A percentile compares a stretch with the other conserved stretches of the same genome.
These are phyloP conservation scores for Pterula multifida DNA, from an alignment of 1,284 basidiomycete species.

Conservation along the genomic window DNA sequence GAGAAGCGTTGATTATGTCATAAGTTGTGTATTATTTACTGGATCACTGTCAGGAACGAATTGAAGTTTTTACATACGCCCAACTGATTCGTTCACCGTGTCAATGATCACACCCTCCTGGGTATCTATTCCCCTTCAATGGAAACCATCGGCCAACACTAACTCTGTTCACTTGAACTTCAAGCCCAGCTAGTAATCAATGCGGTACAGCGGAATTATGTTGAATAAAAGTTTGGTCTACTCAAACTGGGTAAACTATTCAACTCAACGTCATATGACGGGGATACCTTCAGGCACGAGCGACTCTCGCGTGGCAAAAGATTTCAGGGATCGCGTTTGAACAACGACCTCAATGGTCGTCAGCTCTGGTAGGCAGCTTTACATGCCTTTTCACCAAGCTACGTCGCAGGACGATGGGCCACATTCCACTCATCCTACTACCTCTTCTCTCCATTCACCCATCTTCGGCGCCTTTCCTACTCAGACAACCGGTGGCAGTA, in stretches of 20 bases:
- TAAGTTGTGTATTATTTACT: too few species aligned
- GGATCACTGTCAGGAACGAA: too few species aligned
- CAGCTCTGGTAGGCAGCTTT: slow-evolving; percentile 39
- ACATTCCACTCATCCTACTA: slow-evolving; percentile 48
- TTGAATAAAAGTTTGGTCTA: not conserved
- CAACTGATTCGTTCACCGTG: too few species aligned
- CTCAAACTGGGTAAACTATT: not conserved
- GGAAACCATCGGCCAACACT: not conserved
- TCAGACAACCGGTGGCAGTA: slow-evolving; percentile 30
- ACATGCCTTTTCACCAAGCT: slow-evolving; percentile 36
- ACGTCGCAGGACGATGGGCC: slow-evolving; percentile 47
- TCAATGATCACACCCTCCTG: not conserved
- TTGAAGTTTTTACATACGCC: too few species aligned
- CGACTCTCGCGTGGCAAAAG: not conserved
- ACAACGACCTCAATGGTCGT: slow-evolving; percentile 31
- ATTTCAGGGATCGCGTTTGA: not conserved
- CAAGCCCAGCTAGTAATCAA: too few species aligned
- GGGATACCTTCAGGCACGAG: not conserved
- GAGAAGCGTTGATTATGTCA: too few species aligned
- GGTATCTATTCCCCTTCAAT: too few species aligned
- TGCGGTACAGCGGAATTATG: too few species aligned
- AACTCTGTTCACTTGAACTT: too few species aligned
- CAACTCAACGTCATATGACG: not conserved
- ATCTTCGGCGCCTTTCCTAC: slow-evolving; percentile 41
- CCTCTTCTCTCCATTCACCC: slow-evolving; percentile 60